phyloP scores from a whole-genome alignment of 768 basidiomycete genomes.

The Kwoniella bestiolae region DNA sequence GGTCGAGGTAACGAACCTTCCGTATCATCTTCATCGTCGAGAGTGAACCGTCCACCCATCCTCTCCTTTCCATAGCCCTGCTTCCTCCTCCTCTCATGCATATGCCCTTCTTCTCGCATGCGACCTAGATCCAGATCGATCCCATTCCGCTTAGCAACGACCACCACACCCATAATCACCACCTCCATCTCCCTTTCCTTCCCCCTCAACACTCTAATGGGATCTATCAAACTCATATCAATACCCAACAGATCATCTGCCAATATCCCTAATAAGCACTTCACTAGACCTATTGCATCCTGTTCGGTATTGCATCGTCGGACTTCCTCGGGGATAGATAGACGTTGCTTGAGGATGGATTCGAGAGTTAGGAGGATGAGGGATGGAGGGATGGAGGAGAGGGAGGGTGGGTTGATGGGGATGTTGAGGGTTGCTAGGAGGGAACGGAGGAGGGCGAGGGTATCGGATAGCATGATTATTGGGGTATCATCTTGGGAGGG shows the following conservation, averaged over 20 bases:
- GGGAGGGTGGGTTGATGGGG: slow-evolving; percentile 24
- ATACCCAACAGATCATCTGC: slow-evolving; percentile 31
- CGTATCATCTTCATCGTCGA: neutral
- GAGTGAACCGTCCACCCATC: neutral
- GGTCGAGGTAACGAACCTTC: slow-evolving; percentile 1
- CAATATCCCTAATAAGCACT: slow-evolving; percentile 35
- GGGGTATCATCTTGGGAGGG: neutral
- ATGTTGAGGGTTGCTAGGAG: slow-evolving; percentile 21
- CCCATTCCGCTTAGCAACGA: slow-evolving; percentile 33
- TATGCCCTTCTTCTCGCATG: too few species aligned
- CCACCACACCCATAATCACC: slow-evolving; percentile 34
- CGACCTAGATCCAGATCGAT: too few species aligned
- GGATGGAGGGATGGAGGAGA: slow-evolving; percentile 24
- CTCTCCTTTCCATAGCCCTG: neutral
- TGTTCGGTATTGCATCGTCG: slow-evolving; percentile 11
- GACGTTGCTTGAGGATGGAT: slow-evolving; percentile 10
- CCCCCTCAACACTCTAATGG: slow-evolving; percentile 19
- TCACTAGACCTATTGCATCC: slow-evolving; percentile 29
- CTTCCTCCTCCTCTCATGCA: too few species aligned
- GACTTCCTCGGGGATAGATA: slow-evolving; percentile 15
- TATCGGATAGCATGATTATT: slow-evolving; percentile 25
- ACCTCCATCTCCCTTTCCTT: slow-evolving; percentile 25
- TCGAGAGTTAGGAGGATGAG: slow-evolving; percentile 31
- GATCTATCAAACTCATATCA: slow-evolving; percentile 34
- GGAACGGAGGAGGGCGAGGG: slow-evolving; percentile 18